Evolutionary conservation across 345 rosid genomes (phyloP).

Genomic region (Linum trigynum): DNA sequence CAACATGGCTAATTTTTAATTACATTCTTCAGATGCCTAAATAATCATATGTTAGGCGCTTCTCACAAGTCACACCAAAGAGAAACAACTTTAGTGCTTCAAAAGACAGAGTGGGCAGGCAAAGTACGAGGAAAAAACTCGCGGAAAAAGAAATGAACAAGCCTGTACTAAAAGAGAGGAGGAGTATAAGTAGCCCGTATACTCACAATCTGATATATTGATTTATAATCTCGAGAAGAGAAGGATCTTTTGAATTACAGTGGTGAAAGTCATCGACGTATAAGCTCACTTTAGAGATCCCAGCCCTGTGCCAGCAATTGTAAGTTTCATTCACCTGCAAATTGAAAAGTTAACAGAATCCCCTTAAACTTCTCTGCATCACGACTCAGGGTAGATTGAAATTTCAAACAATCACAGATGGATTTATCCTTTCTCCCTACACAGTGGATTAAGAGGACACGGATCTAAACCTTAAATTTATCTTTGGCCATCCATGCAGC

Average conservation of each 20-base stretch:
- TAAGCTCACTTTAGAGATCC: constrained; percentile 57
- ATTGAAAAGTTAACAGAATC: not conserved
- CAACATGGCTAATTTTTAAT: no score
- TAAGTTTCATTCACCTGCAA: constrained; percentile 80
- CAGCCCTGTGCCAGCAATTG: constrained; percentile 75
- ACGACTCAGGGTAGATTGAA: not conserved
- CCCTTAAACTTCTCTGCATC: not conserved
- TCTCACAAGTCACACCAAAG: not conserved
- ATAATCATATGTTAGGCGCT: no score
- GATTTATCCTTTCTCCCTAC: no score
- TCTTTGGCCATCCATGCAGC: constrained; percentile 66
- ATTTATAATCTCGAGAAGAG: constrained; percentile 42
- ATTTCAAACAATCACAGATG: not conserved
- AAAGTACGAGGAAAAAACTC: not conserved
- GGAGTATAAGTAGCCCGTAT: not conserved
- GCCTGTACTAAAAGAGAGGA: not conserved
- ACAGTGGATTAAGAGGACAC: no score
- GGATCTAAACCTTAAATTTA: constrained; percentile 55
- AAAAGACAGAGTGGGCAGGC: not conserved
- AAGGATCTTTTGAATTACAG: constrained; percentile 62
- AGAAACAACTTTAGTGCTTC: not conserved
- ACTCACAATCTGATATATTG: constrained; percentile 60
- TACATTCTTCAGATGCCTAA: no score
- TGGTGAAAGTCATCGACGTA: constrained; percentile 53
- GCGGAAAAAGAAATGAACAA: not conserved